Conservation (phyloP, 208 protist species). For the Trypanosoma caninum region DNA sequence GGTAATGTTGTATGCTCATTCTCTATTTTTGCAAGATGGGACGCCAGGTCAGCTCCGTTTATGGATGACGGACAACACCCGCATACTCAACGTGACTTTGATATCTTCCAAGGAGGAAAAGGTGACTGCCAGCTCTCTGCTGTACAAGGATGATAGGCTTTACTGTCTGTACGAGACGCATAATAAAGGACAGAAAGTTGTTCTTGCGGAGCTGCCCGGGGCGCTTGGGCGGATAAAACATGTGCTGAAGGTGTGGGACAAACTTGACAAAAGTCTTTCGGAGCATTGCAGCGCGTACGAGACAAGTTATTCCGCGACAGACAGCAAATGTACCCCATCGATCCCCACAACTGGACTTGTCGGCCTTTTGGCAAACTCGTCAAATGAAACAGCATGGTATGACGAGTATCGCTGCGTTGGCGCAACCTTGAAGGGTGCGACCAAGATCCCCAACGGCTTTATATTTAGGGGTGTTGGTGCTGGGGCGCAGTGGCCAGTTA, state of each 20-base stretch:
- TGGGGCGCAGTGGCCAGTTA: slow-evolving; percentile 19
- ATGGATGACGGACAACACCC: slow-evolving; percentile 12
- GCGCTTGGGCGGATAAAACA: slow-evolving; percentile 2
- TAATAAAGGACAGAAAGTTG: neutral
- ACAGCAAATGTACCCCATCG: neutral
- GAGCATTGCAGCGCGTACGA: neutral
- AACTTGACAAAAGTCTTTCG: neutral
- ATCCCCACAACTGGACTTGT: slow-evolving; percentile 13
- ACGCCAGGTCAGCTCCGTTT: slow-evolving; percentile 12
- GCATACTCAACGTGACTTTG: slow-evolving; percentile 9
- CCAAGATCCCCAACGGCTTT: neutral
- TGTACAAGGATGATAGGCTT: neutral
- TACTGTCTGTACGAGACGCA: slow-evolving; percentile 7
- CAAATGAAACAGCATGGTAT: neutral
- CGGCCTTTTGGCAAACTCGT: slow-evolving; percentile 1
- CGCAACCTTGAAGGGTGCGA: neutral
- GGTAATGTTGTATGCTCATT: slow-evolving; percentile 16
- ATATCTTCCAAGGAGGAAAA: slow-evolving; percentile 3
- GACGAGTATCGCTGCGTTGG: slow-evolving; percentile 17
- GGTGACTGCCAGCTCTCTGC: slow-evolving; percentile 3
- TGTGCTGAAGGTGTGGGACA: slow-evolving; percentile 6
- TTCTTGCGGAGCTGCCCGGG: neutral
- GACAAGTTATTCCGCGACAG: neutral
- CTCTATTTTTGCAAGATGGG: neutral
- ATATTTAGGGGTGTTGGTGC: neutral